Percentiles rank a stretch among this genome's conserved stretches.
phyloP scores from a whole-genome alignment of 805 yeast species.

The Schwanniomyces polymorphus region DNA sequence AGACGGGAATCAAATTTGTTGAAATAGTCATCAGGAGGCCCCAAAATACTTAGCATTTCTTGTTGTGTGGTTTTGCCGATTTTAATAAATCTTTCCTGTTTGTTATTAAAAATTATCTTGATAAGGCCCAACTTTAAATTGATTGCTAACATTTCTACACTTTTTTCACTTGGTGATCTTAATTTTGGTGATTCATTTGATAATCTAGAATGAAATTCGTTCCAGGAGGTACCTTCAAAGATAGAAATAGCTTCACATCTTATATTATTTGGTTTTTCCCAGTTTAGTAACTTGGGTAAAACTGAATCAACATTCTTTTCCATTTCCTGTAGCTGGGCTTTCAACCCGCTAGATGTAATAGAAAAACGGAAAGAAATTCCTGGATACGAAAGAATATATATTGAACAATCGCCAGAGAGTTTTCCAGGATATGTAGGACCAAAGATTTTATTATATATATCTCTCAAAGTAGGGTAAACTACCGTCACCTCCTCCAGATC shows the following conservation, averaged over 20 bases:
- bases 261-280: slow-evolving; percentile 32
- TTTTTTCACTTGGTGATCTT: background rate
- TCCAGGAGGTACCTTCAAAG: slow-evolving; percentile 39
- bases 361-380: slow-evolving; percentile 55
- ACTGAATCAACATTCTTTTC: slow-evolving; percentile 17
- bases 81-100: slow-evolving; percentile 12
- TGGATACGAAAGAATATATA: slow-evolving; percentile 52
- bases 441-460: slow-evolving; percentile 53
- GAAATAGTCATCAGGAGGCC: slow-evolving; percentile 58
- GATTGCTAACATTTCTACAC: slow-evolving; percentile 12
- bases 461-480: slow-evolving; percentile 27
- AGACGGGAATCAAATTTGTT: slow-evolving; percentile 45
- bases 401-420: slow-evolving; percentile 18
- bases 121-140: slow-evolving; percentile 19
- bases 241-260: slow-evolving; percentile 39
- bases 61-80: slow-evolving; percentile 52
- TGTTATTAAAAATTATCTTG: slow-evolving; percentile 17
- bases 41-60: slow-evolving; percentile 45
- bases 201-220: slow-evolving; percentile 14
- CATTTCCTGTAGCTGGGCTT: slow-evolving; percentile 9
- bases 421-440: slow-evolving; percentile 66
- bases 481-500: background rate
- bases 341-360: slow-evolving; percentile 18
- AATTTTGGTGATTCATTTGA: background rate
- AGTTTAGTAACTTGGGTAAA: slow-evolving; percentile 29